Evolutionary conservation across 169 alveolate genomes (phyloP).

Genomic region (Cyclospora cayetanensis): DNA sequence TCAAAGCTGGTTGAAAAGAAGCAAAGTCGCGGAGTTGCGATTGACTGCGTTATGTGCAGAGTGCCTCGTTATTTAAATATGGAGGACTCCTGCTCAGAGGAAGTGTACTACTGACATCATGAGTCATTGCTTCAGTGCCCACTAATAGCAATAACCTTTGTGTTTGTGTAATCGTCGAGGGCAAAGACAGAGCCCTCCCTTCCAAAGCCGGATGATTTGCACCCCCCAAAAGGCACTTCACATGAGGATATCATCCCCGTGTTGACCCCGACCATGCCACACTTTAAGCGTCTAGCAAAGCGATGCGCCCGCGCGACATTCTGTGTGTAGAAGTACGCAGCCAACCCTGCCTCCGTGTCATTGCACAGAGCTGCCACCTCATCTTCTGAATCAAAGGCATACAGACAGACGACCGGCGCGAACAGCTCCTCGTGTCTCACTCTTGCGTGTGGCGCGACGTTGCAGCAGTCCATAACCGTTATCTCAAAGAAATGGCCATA

Average conservation of each 20-base stretch:
- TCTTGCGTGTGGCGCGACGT: background rate
- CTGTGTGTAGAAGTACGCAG: constrained; percentile 22
- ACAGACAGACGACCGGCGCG: constrained; percentile 67
- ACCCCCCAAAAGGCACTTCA: constrained; percentile 72
- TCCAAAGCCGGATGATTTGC: constrained; percentile 71
- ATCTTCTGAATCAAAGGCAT: constrained; percentile 17
- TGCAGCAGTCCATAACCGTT: constrained; percentile 64
- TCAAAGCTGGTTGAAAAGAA: no score
- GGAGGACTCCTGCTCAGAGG: no score
- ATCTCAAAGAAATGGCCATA: constrained; percentile 5
- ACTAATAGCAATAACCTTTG: constrained; percentile 46
- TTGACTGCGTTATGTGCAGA: no score
- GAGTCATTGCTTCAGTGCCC: no score
- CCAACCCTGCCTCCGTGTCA: constrained; percentile 51
- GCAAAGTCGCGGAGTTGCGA: no score
- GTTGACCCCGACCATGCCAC: constrained; percentile 66
- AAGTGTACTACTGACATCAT: no score
- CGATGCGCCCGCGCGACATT: background rate
- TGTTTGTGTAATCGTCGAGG: constrained; percentile 58
- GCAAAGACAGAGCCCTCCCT: constrained; percentile 71
- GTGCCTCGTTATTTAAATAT: no score
- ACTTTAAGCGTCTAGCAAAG: background rate
- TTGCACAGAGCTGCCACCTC: constrained; percentile 40
- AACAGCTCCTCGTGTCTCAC: constrained; percentile 6
- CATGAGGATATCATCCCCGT: constrained; percentile 46